A percentile compares a stretch with the other conserved stretches of the same genome.
Conservation (phyloP, 2,329 filamentous ascomycete genomes). For the Fusarium vanettenii region DNA sequence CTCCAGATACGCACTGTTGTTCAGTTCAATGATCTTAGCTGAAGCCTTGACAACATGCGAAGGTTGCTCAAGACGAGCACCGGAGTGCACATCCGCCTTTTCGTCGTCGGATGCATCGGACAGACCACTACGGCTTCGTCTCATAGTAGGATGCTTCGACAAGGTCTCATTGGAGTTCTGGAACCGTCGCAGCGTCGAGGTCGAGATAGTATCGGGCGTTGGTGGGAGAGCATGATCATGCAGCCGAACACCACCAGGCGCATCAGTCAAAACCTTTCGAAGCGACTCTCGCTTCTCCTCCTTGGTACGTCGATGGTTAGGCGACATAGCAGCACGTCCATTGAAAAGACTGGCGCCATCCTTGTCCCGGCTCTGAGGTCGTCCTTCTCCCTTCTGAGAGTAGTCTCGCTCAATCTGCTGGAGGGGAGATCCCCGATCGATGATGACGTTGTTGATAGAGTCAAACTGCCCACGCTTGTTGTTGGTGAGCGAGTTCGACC, state of each 20-base stretch:
- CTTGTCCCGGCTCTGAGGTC: constrained; percentile 45
- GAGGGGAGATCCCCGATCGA: constrained; percentile 60
- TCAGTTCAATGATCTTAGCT: constrained; percentile 36
- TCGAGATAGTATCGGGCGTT: constrained; percentile 70
- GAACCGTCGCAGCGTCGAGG: constrained; percentile 62
- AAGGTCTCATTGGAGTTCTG: constrained; percentile 64
- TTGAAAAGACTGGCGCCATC: constrained; percentile 27
- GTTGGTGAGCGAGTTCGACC: constrained; percentile 48
- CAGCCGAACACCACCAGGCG: constrained; percentile 53
- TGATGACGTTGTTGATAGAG: constrained; percentile 59
- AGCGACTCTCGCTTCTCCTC: constrained; percentile 62
- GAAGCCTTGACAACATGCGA: constrained; percentile 32
- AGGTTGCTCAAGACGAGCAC: constrained; percentile 25
- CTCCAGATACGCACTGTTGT: constrained; percentile 33
- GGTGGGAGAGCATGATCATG: constrained; percentile 63
- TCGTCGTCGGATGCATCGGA: constrained; percentile 44
- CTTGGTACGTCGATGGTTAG: constrained; percentile 47
- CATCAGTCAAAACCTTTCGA: constrained; percentile 62
- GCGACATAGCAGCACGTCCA: constrained; percentile 26
- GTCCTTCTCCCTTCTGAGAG: constrained; percentile 45
- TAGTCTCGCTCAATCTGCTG: constrained; percentile 59
- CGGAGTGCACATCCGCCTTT: constrained; percentile 27
- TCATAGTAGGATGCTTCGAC: constrained; percentile 44
- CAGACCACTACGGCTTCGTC: constrained; percentile 46
- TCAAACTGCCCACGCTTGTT: constrained; percentile 53